Evolutionary conservation across 192 early-diverging fungal species (phyloP).

Genomic region (Umbelopsis vinacea): DNA sequence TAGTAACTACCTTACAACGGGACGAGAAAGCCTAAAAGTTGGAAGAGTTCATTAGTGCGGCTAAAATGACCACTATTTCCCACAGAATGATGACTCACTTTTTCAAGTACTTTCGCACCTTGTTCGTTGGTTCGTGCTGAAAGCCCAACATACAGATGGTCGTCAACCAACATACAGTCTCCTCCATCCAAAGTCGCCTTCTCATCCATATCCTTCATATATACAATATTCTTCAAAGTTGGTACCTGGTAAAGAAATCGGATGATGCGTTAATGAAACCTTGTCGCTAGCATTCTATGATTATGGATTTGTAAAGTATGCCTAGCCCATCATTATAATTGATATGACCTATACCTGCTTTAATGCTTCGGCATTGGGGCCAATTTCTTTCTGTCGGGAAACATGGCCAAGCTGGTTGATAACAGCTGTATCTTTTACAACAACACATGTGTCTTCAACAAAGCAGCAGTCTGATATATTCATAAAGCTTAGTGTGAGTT

Average conservation of each 20-base stretch:
- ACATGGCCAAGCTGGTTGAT: conserved; percentile 40
- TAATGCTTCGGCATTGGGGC: conserved; percentile 9
- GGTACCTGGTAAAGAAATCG: neutral
- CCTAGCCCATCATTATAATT: neutral
- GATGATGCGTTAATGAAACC: neutral
- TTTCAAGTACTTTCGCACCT: conserved; percentile 34
- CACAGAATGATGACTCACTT: conserved; percentile 14
- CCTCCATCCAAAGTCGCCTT: conserved; percentile 42
- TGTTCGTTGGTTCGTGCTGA: conserved; percentile 43
- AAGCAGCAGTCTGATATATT: conserved; percentile 42
- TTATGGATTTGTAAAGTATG: neutral
- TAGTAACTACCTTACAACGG: neutral
- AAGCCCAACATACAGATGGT: conserved; percentile 44
- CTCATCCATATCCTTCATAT: conserved; percentile 28
- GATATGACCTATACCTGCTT: neutral
- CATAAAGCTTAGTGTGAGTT: neutral
- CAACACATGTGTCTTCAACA: conserved; percentile 47
- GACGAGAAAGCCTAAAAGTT: neutral
- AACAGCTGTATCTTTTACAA: conserved; percentile 31
- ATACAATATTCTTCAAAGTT: conserved; percentile 4
- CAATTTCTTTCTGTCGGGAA: conserved; percentile 31
- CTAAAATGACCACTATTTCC: neutral
- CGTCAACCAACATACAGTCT: conserved; percentile 39
- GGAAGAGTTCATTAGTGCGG: neutral
- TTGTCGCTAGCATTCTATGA: neutral